Base-by-base conservation (phyloP, 1,139 yeast genomes). In the Taphrina wiesneri region DNA sequence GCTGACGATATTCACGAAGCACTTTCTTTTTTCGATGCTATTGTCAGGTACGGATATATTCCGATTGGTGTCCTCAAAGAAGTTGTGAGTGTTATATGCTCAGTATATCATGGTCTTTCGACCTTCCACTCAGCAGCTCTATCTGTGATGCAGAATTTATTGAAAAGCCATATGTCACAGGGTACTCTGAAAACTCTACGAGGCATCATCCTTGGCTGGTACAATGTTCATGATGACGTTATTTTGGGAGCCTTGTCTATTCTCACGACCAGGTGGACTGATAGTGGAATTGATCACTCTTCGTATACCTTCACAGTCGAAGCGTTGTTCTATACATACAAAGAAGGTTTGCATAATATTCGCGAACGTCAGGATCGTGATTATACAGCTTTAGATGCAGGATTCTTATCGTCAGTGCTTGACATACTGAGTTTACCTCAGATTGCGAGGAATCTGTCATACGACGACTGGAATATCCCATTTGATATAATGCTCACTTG, bases 51-150 rank as follows among this genome's bases (percentile, higher is more conserved):
- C 69, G 86, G 87, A 0, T 73, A 75, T 30, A 73, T 86, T 1
- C 88, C 89, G 0, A 69, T 75, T 7, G 72, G 76, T 0, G 73
- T 76, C 43, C 72, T 84, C 41, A 74, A 74, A 60, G 76, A 77
- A 21, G 75, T 80, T 0, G 72, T 86, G 2, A 80, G 79, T 53
- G 79, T 84, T 13, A 71, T 86, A 3, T 82, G 88, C 67, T 83
- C 83, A 2, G 82, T 85, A 0, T 71, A 78, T 21, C 74, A 77
- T 11, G 69, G 80, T 28, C 79, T 80, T 34, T 76, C 78, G 4
- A 73, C 76, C 0, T 75, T 83, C 41, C 74, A 76, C n/a, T 77
- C 75, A 4, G 67, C 75, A n/a, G 76, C 82, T 0, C 79, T 82
- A 78, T 77, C 77, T 5, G 75, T 77, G 1, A 72, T 81, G 15